These are phyloP conservation scores for Paraphoma chrysanthemicola DNA, from an alignment of 2,329 filamentous ascomycete species.

Conservation along the genomic window DNA sequence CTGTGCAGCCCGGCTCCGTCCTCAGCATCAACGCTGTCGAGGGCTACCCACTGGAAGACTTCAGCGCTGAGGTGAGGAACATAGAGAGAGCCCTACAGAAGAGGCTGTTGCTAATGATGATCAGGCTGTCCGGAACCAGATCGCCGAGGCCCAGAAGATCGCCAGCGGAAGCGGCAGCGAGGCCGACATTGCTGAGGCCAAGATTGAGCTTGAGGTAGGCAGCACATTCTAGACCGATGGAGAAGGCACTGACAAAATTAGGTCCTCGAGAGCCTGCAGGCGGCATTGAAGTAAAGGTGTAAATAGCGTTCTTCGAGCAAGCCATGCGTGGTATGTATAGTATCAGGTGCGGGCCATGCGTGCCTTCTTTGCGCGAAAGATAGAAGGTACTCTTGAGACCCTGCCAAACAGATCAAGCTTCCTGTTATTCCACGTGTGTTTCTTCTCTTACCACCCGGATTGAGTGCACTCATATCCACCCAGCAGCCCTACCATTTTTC, in stretches of 20 bases:
- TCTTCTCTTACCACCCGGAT: conserved; percentile 6
- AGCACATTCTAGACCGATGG: conserved; percentile 6
- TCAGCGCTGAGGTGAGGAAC: conserved; percentile 75
- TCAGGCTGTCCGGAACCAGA: conserved; percentile 82
- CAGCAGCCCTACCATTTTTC: conserved; percentile 20
- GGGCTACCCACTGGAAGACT: conserved; percentile 93
- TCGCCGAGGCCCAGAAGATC: conserved; percentile 95
- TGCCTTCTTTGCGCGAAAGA: conserved; percentile 39
- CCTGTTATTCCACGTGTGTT: conserved; percentile 4
- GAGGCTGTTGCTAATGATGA: conserved; percentile 17
- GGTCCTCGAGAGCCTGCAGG: conserved; percentile 85
- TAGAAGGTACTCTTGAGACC: conserved; percentile 42
- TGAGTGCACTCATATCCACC: conserved; percentile 26
- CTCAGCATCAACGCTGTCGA: conserved; percentile 99
- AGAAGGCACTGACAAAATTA: conserved; percentile 53
- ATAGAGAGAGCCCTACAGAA: neutral
- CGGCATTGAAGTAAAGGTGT: conserved; percentile 77
- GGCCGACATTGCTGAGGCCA: conserved; percentile 97
- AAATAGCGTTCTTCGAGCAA: conserved; percentile 46
- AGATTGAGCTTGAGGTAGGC: conserved; percentile 96
- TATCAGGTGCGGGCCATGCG: conserved; percentile 37
- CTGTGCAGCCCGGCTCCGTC: conserved; percentile 92
- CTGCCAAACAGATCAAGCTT: conserved; percentile 28
- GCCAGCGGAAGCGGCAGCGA: conserved; percentile 89
- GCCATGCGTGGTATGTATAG: conserved; percentile 44